Evolutionary conservation across 768 basidiomycete species (phyloP).

Genomic region (Suillus subaureus): DNA sequence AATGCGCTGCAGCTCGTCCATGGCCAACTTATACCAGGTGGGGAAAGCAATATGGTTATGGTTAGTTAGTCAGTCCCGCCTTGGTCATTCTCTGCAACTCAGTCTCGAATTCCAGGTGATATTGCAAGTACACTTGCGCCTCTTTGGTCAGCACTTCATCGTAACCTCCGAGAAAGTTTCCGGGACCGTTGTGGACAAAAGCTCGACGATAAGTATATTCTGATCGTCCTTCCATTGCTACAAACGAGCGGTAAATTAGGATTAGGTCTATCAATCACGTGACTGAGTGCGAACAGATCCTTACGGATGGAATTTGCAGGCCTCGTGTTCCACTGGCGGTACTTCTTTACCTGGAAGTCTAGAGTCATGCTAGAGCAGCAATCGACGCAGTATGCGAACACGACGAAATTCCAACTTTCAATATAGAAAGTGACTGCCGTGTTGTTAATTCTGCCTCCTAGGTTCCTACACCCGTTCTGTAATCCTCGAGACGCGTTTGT

Average conservation of each 20-base stretch:
- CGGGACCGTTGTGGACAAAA: background rate
- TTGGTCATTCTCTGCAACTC: too few species aligned
- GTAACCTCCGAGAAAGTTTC: background rate
- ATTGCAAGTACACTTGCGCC: background rate
- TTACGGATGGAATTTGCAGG: background rate
- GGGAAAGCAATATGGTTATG: too few species aligned
- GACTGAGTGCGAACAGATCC: background rate
- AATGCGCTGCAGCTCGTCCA: too few species aligned
- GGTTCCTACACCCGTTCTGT: background rate
- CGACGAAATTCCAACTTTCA: background rate
- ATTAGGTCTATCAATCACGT: background rate
- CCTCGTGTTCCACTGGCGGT: conserved; percentile 7
- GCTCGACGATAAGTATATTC: background rate
- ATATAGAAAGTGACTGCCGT: background rate
- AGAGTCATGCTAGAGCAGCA: conserved; percentile 14
- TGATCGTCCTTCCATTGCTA: background rate
- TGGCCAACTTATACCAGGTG: too few species aligned
- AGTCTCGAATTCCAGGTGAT: too few species aligned
- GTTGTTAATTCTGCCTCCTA: background rate
- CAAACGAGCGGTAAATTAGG: background rate
- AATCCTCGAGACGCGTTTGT: background rate
- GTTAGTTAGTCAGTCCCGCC: too few species aligned
- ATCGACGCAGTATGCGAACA: background rate
- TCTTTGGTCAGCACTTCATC: conserved; percentile 8
- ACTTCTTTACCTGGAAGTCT: conserved; percentile 12